Evolutionary conservation across 208 protist genomes (phyloP), one percentile per base, ranked within the genome.

Genomic region (Leishmania arabica): DNA sequence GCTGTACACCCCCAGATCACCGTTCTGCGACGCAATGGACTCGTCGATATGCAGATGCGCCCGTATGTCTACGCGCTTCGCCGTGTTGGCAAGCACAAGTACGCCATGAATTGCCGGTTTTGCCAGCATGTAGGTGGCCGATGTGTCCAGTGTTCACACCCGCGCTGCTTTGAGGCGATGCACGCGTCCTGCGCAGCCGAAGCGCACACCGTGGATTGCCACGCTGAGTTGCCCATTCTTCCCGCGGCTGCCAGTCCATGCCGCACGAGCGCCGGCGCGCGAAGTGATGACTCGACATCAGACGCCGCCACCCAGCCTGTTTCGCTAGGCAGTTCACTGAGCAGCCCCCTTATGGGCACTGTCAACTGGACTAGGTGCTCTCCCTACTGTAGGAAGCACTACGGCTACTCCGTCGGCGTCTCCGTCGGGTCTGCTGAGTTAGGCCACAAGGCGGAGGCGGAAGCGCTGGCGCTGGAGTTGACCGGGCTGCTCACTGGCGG

Each of bases 111-210:
- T 64, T 96, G 93, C 80, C 72, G 79, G 6, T 93, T 90, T 81
- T 96, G 93, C 77, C 77, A 90, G 37, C 85, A 88, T 66, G 85
- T 86, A 7, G 79, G 65, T 31, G 86, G 86, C 15, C 86, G 80
- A 7, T 90, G 82, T 49, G 73, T 91, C 6, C 88, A 73, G 81
- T 96, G 93, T 60, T 68, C 85, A 37, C 87, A 94, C 82, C 86
- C 89, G 2, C 82, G 85, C 58, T 96, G 93, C 85, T 93, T 92
- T 62, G 90, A 90, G 75, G 68, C 75, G 19, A 92, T 96, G 88
- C 93, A 96, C 80, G 88, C 93, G 45, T 85, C 89, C 27, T 96
- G 93, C 58, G 93, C 90, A 27, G 86, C 88, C 31, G 84, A 85
- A 75, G 88, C 87, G 15, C 87, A 89, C 65, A 90, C 90, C 11